Percentiles rank a stretch among this genome's conserved stretches.
Evolutionary conservation across 179 eudicot genomes (phyloP).

Genomic region (Vitellaria paradoxa): DNA sequence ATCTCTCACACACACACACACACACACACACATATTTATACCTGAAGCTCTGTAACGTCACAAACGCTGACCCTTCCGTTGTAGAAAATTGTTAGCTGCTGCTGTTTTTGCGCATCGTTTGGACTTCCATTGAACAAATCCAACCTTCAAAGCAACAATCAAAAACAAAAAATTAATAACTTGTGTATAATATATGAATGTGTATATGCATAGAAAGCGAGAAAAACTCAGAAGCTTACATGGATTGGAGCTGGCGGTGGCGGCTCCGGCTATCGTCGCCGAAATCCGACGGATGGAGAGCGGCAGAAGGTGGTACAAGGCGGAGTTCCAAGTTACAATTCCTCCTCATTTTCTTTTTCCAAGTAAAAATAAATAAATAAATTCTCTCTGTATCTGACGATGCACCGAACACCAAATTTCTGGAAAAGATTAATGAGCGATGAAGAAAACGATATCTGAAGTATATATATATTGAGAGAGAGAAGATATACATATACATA

Average conservation of each 20-base stretch:
- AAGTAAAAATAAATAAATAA: neutral
- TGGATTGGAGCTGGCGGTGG: slow-evolving; percentile 7
- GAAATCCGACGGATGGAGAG: neutral
- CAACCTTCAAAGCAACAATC: neutral
- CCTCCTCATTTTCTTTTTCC: slow-evolving; percentile 22
- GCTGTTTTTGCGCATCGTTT: neutral
- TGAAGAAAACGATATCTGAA: neutral
- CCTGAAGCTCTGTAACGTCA: slow-evolving; percentile 46
- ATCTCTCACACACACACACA: no score
- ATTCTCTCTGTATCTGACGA: no score
- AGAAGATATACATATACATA: neutral
- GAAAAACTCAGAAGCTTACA: slow-evolving; percentile 14
- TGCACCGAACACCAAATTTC: neutral
- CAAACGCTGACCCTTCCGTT: slow-evolving; percentile 30
- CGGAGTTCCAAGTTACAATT: slow-evolving; percentile 40
- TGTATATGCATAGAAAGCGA: neutral
- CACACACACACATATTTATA: no score
- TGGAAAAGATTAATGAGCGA: neutral
- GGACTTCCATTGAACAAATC: slow-evolving; percentile 4
- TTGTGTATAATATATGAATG: neutral
- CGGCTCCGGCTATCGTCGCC: neutral
- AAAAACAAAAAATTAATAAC: neutral
- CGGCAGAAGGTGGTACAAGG: slow-evolving; percentile 23
- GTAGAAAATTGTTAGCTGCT: slow-evolving; percentile 40
- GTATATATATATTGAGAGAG: neutral